Percentiles rank a stretch among this genome's conserved stretches.
Evolutionary conservation across 1,139 yeast species (phyloP).

Genomic region (Kazachstania sp.): DNA sequence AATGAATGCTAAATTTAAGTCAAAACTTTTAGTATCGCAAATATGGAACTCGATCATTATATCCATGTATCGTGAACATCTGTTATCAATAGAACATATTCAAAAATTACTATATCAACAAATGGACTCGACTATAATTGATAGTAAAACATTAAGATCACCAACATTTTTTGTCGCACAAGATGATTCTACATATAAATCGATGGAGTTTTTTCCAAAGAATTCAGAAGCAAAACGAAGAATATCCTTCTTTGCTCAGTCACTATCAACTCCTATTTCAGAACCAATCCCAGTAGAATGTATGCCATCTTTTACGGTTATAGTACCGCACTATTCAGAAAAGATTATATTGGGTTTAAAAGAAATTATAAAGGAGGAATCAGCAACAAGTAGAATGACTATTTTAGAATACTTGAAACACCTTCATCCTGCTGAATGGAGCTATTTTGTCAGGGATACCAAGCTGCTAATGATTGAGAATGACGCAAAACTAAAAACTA

Average conservation of each 20-base stretch:
- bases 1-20: conserved; percentile 41
- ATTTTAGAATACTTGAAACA: conserved; percentile 69
- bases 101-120: conserved; percentile 51
- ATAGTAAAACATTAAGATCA: conserved; percentile 38
- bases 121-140: conserved; percentile 34
- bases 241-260: conserved; percentile 81
- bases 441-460: conserved; percentile 58
- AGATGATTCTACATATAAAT: conserved; percentile 65
- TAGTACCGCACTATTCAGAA: conserved; percentile 80
- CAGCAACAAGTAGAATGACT: conserved; percentile 51
- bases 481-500: neutral
- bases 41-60: conserved; percentile 75
- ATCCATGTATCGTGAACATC: conserved; percentile 69
- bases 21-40: conserved; percentile 50
- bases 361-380: conserved; percentile 61
- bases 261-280: conserved; percentile 67
- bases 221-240: conserved; percentile 81
- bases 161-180: conserved; percentile 71
- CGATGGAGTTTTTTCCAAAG: conserved; percentile 45
- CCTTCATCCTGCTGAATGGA: conserved; percentile 69
- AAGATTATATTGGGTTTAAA: conserved; percentile 55
- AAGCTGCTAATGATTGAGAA: conserved; percentile 32
- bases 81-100: conserved; percentile 65
- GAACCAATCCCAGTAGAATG: conserved; percentile 62
- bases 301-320: conserved; percentile 78